Base-by-base conservation (phyloP, 192 early-diverging fungal species). In the Backusella australiensis region DNA sequence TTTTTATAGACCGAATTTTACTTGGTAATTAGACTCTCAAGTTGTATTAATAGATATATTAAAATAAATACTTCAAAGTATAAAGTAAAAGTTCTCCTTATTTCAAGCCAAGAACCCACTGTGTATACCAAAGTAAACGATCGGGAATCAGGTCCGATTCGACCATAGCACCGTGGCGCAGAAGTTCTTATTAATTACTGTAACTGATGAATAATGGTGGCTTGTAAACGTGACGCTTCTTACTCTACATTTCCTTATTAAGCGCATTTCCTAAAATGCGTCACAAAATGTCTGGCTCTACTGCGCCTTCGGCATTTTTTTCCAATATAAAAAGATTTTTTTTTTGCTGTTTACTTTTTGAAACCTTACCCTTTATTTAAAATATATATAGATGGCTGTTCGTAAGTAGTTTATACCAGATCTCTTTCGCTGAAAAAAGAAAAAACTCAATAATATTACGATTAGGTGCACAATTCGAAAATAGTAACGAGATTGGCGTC, bases 401-500 rank as follows among this genome's bases (percentile, higher is more conserved):
- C 56, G 56, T 63, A 63, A 63, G 56, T 63, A 63, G 11, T 63
- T 26, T 26, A 4, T 63, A 26, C 26, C 12, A 29, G 56, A 29
- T 29, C 6, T 6, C 21, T 11, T 14, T 14, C 29, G 11, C 23
- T 49, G 6, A 63, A 29, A 63, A 26, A 12, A 56, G 2, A 23
- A n/a, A 49, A 63, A 49, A 63, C 56, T 63, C 56, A 63, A 26
- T 63, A 8, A 23, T 63, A 63, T 63, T 63, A 9, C 56, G 4
- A 29, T 63, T 80, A 88, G 90, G 96, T 83, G 95, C 96, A 34
- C 95, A 96, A 87, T 99, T 99, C 83, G 98, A 99, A 89, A 99
- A 98, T 89, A 95, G 89, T 86, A 98, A 98, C 87, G 98, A 99
- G 84, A 96, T 99, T 84, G 98, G 98, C 71, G 98, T 99, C 66